phyloP scores from a whole-genome alignment of 208 protist genomes.

The Trypanosoma melophagium region DNA sequence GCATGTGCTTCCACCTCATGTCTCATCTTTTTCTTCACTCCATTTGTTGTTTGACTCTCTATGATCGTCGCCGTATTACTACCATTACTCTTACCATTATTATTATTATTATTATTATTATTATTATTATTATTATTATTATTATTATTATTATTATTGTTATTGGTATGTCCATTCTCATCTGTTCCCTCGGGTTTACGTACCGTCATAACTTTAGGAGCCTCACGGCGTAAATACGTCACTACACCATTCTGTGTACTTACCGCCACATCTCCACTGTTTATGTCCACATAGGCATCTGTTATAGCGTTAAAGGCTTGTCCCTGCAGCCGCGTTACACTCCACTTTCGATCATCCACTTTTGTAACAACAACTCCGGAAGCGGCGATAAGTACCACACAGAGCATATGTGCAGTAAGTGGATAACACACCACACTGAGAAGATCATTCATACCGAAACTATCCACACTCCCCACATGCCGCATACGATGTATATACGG shows the following conservation, averaged over 20 bases:
- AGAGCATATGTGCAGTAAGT: conserved; percentile 35
- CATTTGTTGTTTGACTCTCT: neutral
- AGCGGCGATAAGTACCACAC: conserved; percentile 37
- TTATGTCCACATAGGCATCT: conserved; percentile 38
- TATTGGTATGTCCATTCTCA: neutral
- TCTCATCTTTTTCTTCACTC: neutral
- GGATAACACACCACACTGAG: conserved; percentile 40
- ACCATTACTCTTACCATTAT: neutral
- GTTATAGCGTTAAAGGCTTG: conserved; percentile 52
- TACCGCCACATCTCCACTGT: conserved; percentile 66
- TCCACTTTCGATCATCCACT: conserved; percentile 45
- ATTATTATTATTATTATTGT: neutral
- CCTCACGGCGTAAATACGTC: conserved; percentile 38
- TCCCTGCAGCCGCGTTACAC: conserved; percentile 44
- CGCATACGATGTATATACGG: conserved; percentile 29
- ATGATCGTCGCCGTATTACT: neutral
- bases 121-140: neutral
- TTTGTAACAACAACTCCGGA: conserved; percentile 51
- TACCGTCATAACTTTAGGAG: conserved; percentile 16
- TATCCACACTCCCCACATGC: conserved; percentile 35
- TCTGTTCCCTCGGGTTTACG: neutral
- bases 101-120: neutral
- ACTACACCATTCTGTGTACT: conserved; percentile 54
- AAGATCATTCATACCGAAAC: conserved; percentile 38
- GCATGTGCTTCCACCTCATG: neutral